Conservation (phyloP, 2,329 filamentous ascomycete genomes). For the Neocatenulostroma microsporum region DNA sequence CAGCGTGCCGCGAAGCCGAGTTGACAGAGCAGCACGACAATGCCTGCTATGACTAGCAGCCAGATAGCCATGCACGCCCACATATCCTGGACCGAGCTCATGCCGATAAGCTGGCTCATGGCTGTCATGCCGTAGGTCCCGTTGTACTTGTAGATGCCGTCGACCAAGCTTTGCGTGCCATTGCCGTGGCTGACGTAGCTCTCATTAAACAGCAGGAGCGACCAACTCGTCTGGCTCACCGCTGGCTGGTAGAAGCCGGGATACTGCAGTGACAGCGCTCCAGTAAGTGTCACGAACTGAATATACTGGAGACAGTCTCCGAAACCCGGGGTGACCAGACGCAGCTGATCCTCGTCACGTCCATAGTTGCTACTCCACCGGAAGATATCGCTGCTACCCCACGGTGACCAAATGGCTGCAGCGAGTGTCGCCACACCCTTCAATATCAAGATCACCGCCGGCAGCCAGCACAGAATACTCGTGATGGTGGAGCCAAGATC, state of each 20-base stretch:
- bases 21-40: constrained; percentile 63
- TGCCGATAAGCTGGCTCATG: constrained; percentile 73
- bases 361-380: constrained; percentile 98
- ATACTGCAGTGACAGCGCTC: constrained; percentile 78
- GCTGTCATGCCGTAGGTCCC: constrained; percentile 71
- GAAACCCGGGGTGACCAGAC: constrained; percentile 90
- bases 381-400: constrained; percentile 85
- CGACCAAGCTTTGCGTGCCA: constrained; percentile 60
- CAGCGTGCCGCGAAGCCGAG: constrained; percentile 68
- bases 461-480: constrained; percentile 66
- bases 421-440: constrained; percentile 76
- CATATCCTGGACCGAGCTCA: constrained; percentile 66
- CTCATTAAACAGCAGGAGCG: constrained; percentile 83
- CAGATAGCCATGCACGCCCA: constrained; percentile 95
- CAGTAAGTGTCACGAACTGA: constrained; percentile 82
- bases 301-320: constrained; percentile 96
- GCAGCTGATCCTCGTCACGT: constrained; percentile 80
- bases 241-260: constrained; percentile 92
- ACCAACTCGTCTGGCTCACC: constrained; percentile 82
- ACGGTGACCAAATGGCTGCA: constrained; percentile 83
- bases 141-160: constrained; percentile 80
- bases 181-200: constrained; percentile 67
- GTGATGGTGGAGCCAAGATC: constrained; percentile 63
- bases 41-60: constrained; percentile 68
- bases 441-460: constrained; percentile 67